phyloP scores from a whole-genome alignment of 352 stramenopile species.

The Pythium oligandrum region DNA sequence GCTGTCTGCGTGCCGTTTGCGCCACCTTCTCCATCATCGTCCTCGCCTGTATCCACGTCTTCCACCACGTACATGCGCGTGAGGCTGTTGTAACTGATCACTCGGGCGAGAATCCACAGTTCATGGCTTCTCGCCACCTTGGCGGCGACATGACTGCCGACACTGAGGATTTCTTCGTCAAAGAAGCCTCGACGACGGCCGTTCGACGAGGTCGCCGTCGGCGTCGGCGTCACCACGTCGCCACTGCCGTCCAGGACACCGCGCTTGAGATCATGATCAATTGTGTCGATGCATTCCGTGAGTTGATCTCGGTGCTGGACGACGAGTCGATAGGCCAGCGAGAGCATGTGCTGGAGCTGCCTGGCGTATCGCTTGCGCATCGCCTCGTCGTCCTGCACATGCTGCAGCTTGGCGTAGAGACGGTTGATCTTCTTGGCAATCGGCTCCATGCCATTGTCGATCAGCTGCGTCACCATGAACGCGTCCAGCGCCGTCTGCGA shows the following conservation, averaged over 20 bases:
- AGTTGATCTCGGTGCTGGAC: slow-evolving; percentile 47
- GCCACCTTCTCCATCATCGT: slow-evolving; percentile 43
- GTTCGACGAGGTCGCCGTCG: slow-evolving; percentile 5
- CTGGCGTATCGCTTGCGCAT: slow-evolving; percentile 43
- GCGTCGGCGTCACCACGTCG: slow-evolving; percentile 14
- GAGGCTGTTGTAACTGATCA: slow-evolving; percentile 87
- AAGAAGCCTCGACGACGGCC: slow-evolving; percentile 9
- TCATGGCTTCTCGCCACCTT: slow-evolving; percentile 77
- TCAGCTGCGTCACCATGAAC: slow-evolving; percentile 71
- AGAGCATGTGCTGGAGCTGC: slow-evolving; percentile 63
- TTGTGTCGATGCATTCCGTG: slow-evolving; percentile 37
- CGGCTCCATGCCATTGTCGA: slow-evolving; percentile 78
- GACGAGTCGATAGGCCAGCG: slow-evolving; percentile 49
- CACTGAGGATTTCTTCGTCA: slow-evolving; percentile 37
- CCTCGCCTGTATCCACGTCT: slow-evolving; percentile 89
- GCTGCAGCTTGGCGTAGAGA: slow-evolving; percentile 50
- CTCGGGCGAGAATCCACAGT: slow-evolving; percentile 91
- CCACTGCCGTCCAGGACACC: slow-evolving; percentile 23
- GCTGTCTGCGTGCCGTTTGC: neutral
- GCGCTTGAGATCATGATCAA: slow-evolving; percentile 48
- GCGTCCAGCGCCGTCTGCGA: slow-evolving; percentile 52
- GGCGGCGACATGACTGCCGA: slow-evolving; percentile 58
- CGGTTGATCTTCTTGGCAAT: slow-evolving; percentile 61
- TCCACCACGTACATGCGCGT: slow-evolving; percentile 94
- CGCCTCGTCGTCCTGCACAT: slow-evolving; percentile 14